Evolutionary conservation across 352 stramenopile genomes (phyloP).

Genomic region (Pythium myriotylum): DNA sequence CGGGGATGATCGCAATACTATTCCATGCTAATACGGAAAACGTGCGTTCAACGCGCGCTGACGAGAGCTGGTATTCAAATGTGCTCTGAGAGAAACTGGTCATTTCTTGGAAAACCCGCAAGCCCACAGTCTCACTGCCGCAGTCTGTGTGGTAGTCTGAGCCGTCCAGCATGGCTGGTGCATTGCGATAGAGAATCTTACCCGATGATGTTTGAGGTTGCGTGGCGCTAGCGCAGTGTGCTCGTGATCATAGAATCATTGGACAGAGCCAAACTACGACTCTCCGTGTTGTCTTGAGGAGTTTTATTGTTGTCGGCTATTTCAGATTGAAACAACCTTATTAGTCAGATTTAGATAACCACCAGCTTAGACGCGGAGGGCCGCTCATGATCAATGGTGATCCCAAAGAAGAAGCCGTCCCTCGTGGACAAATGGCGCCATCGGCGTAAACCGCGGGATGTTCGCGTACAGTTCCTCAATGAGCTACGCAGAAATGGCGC

Average conservation of each 20-base stretch:
- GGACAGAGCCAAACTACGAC: conserved; percentile 31
- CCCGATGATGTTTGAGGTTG: conserved; percentile 83
- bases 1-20: conserved; percentile 39
- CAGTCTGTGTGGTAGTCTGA: conserved; percentile 37
- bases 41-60: conserved; percentile 33
- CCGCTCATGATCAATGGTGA: no score
- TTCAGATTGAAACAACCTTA: no score
- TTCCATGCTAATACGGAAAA: conserved; percentile 85
- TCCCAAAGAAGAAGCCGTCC: conserved; percentile 11
- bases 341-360: conserved; percentile 1
- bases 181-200: conserved; percentile 31
- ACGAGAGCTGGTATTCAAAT: conserved; percentile 82
- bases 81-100: conserved; percentile 63
- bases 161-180: conserved; percentile 45
- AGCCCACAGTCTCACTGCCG: conserved; percentile 67
- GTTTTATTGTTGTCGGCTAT: background rate
- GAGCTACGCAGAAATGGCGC: conserved; percentile 41
- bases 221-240: conserved; percentile 51
- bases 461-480: conserved; percentile 40
- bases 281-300: no score
- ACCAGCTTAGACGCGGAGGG: no score
- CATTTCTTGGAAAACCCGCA: conserved; percentile 30
- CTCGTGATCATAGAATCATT: conserved; percentile 79
- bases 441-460: conserved; percentile 39
- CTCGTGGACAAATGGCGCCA: conserved; percentile 23